Evolutionary conservation across 768 basidiomycete species (phyloP), one percentile per base, ranked within the genome.

Genomic region (Sutorius australiensis): DNA sequence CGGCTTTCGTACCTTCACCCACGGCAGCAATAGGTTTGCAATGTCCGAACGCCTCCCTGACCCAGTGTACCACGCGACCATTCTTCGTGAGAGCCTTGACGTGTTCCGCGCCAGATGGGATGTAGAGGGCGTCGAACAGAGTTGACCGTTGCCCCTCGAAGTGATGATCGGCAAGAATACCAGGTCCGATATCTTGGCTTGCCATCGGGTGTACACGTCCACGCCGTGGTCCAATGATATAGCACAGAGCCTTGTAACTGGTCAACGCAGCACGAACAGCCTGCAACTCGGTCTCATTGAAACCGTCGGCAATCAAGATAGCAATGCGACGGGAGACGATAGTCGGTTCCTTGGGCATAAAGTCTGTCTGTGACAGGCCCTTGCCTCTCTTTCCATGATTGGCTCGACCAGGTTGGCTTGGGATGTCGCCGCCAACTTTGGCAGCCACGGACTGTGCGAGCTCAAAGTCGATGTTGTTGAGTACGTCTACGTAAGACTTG

Each of bases 41-140:
- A 68, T 94, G 92, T 19, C 87, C 87, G 70, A 89, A 94, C 3
- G 89, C 85, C 69, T 94, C 92, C 41, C 88, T 80, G 3, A 88
- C 79, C 77, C 86, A 92, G 65, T 95, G 89, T n/a, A 91, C 71
- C 8, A 77, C 77, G 17, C 92, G 80, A 5, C 92, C 93, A 45
- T 78, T 80, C 58, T 75, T 75, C 8, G 73, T 63, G 33, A 92
- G 75, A 30, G 75, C 64, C 63, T 81, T 78, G n/a, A 74, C 77
- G 64, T 85, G 83, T 32, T 75, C 72, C 9, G 72, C 72, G 2
- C 92, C 91, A 17, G 86, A 85, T 11, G 90, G 83, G 60, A 95
- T 81, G 60, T 88, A 78, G 56, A 94, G 56, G 0, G 89, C 89
- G 65, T 95, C 93, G 62, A 90, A 95, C 67, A 87, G 63, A 0